phyloP scores from a whole-genome alignment of 306 rosid genomes.

The Castanea mollissima region DNA sequence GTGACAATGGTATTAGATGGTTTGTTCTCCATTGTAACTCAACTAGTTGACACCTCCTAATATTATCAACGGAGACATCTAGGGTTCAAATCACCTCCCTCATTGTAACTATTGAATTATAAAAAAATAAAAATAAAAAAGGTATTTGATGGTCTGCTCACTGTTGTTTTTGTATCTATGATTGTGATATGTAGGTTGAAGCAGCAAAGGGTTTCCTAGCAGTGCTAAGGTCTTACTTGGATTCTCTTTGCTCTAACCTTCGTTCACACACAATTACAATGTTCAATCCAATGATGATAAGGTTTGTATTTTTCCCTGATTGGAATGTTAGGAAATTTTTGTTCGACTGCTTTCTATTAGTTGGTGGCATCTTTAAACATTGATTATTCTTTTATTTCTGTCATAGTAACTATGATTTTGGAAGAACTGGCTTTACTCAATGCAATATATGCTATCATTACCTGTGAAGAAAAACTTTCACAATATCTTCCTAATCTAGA shows the following conservation, averaged over 20 bases:
- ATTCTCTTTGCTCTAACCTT: slow-evolving; percentile 83
- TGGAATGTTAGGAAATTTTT: slow-evolving; percentile 11
- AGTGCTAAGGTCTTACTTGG: slow-evolving; percentile 77
- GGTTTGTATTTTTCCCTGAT: slow-evolving; percentile 46
- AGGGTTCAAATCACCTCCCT: no score
- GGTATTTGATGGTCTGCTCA: neutral
- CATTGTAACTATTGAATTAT: no score
- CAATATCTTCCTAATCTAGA: neutral
- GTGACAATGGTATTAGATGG: neutral
- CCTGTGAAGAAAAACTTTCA: neutral
- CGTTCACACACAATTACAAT: slow-evolving; percentile 95
- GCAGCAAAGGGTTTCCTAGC: slow-evolving; percentile 83
- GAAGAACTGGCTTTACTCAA: neutral
- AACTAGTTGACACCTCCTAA: no score
- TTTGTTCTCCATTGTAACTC: no score
- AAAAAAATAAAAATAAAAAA: no score
- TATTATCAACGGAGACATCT: no score
- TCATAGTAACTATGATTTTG: neutral
- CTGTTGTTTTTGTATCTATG: neutral
- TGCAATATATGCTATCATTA: neutral
- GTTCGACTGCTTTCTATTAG: neutral
- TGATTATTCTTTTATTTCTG: neutral
- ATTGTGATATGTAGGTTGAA: slow-evolving; percentile 49
- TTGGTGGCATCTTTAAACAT: neutral
- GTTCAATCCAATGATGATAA: slow-evolving; percentile 97